Evolutionary conservation across 2,329 filamentous ascomycete genomes (phyloP).

Genomic region (Botryotinia convoluta): DNA sequence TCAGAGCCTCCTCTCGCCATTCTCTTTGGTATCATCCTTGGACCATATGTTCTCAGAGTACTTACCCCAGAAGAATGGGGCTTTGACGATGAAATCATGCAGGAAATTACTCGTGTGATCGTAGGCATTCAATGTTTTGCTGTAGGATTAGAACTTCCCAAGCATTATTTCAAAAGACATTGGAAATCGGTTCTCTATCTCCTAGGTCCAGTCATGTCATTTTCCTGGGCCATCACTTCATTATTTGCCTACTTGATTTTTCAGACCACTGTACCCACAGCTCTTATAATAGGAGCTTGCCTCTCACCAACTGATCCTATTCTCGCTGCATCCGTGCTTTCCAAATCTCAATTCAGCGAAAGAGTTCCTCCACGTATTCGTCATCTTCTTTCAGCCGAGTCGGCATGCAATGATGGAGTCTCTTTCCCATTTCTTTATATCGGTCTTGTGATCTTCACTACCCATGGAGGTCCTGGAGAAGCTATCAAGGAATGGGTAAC

Average conservation of each 20-base stretch:
- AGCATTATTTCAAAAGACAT: slow-evolving; percentile 36
- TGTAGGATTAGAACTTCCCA: slow-evolving; percentile 68
- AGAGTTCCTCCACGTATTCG: slow-evolving; percentile 51
- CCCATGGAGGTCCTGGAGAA: slow-evolving; percentile 36
- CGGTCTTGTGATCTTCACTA: slow-evolving; percentile 47
- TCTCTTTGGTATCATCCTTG: slow-evolving; percentile 68
- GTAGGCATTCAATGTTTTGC: slow-evolving; percentile 73
- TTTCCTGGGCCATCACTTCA: slow-evolving; percentile 45
- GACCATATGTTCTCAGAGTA: slow-evolving; percentile 62
- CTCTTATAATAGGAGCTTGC: slow-evolving; percentile 52
- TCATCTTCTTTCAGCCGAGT: slow-evolving; percentile 52
- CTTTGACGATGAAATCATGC: slow-evolving; percentile 64
- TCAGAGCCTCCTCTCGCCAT: slow-evolving; percentile 61
- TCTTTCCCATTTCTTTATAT: slow-evolving; percentile 56
- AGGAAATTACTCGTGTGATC: slow-evolving; percentile 70
- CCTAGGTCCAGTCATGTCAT: slow-evolving; percentile 34
- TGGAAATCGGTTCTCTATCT: slow-evolving; percentile 34
- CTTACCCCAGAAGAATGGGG: slow-evolving; percentile 62
- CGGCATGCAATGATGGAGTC: slow-evolving; percentile 54
- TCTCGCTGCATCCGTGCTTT: slow-evolving; percentile 51
- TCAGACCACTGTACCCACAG: slow-evolving; percentile 44
- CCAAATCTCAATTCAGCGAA: slow-evolving; percentile 51
- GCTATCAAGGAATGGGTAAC: slow-evolving; percentile 52
- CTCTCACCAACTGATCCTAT: slow-evolving; percentile 57
- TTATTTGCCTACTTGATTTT: slow-evolving; percentile 48